Evolutionary conservation across 2,329 filamentous ascomycete genomes (phyloP), one percentile per base, ranked within the genome.

Genomic region (Fusarium sterilihyphosum): DNA sequence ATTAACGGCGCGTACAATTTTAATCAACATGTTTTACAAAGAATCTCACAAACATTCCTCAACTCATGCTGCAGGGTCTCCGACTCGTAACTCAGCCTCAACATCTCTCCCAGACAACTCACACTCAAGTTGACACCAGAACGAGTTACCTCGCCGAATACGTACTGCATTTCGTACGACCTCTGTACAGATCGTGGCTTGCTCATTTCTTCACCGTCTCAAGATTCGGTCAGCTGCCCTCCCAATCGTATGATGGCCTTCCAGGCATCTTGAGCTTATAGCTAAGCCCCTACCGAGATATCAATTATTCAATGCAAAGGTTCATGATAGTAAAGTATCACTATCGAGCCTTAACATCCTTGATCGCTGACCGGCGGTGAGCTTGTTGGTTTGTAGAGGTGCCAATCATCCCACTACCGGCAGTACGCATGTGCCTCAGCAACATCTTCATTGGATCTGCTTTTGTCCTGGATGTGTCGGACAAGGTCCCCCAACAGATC

Each of bases 301-400:
- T 35, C 33, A 31, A 58, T 57, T 31, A 16, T 56, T 53, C 54
- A 64, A 74, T 61, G 65, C 67, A 66, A 49, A 58, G 50, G 26
- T 61, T 56, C 38, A 53, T 58, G 35, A 31, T 35, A 18, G 44
- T n/a, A 47, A 43, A 50, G 37, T 41, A 43, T 53, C 22, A 53
- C 44, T 63, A 53, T 59, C 40, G 46, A 71, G 40, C 41, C 43
- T 61, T 68, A 59, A 31, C 57, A 47, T 56, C 65, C 54, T 63
- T 76, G 65, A 61, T 53, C 61, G 46, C 49, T 67, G 74, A 77
- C 74, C 67, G 59, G 75, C 76, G 76, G 74, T 78, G 74, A 77
- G 67, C 49, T 50, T 66, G 46, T 60, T 67, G 69, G 41, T 57
- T 50, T 69, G 58, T 31, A 62, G 38, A 47, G 61, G 61, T 63